Base-by-base conservation (phyloP, 1,139 yeast species). In the Debaryomycetaceae sp. region DNA sequence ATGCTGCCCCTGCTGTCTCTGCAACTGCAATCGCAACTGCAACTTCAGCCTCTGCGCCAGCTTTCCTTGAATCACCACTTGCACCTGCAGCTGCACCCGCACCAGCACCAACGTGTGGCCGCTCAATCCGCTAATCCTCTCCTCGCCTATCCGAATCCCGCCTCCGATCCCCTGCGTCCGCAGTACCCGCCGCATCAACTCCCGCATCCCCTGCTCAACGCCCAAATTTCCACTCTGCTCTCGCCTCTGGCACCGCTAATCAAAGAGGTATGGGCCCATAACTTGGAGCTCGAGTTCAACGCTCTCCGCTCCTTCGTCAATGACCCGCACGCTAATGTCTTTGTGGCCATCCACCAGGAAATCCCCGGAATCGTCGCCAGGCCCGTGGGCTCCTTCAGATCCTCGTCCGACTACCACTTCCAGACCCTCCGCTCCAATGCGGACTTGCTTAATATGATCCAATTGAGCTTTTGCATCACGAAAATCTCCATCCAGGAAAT, bases 311-410 rank as follows among this genome's bases (percentile, higher is more conserved):
- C 74, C 32, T 66, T 85, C 31, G 68, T 81, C 25, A 56, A 56
- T 37, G 79, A 73, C 35, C 72, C 74, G 36, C 80, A 78, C 44
- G 74, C 79, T 31, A 43, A 48, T 22, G 47, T 62, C 16, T 72
- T 71, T 45, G 72, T 86, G 14, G 76, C 95, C 3, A 77, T 77
- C 30, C 80, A 87, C 44, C 87, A 93, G 34, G 96, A 90, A 52
- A 86, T 90, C 48, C 96, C 96, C 0, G 98, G 98, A 0, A 83
- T 92, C 21, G 82, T 90, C 16, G 95, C 95, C 2, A 71, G 98
- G 41, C 98, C 98, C 10, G 83, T 90, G 37, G 98, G 98, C n/a
- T 75, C 86, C 8, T 90, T 90, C 56, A 77, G 85, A 44, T 76
- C 92, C 7, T 81, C 92, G 11, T 71, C 83, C 18, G 98, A 90